These are phyloP conservation scores for Carex sylvatica DNA, from an alignment of 202 grass and related monocot species.

Conservation along the genomic window DNA sequence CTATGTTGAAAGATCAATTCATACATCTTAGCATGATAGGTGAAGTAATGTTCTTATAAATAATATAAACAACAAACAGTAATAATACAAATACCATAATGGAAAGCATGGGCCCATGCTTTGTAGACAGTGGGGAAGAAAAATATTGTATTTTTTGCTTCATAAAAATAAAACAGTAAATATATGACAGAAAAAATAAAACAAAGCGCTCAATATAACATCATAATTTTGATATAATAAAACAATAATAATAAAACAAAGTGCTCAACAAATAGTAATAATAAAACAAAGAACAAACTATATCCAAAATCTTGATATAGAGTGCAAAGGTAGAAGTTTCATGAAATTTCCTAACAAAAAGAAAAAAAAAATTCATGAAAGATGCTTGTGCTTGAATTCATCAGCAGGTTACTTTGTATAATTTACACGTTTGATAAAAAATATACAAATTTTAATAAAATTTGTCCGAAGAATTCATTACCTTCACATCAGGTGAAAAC, in stretches of 20 bases:
- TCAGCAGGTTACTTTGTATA: constrained; percentile 3
- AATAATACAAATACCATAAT: constrained; percentile 39
- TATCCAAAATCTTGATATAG: constrained; percentile 65
- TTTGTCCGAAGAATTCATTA: constrained; percentile 15
- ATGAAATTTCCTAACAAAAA: no score
- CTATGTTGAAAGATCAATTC: no score
- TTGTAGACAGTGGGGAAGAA: constrained; percentile 56
- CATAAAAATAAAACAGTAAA: neutral
- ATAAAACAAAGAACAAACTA: no score
- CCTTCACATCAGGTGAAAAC: constrained; percentile 72
- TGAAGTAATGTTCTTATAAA: neutral
- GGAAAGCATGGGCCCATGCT: constrained; percentile 76
- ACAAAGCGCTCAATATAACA: neutral
- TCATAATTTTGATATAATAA: no score
- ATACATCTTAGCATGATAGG: neutral
- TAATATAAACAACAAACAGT: neutral
- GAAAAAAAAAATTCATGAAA: no score
- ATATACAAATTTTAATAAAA: neutral
- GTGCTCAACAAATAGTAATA: no score
- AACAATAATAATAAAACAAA: no score
- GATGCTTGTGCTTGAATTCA: constrained; percentile 50
- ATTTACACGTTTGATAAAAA: neutral
- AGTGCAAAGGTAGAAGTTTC: constrained; percentile 71
- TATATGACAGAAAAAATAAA: constrained; percentile 8
- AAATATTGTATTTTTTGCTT: constrained; percentile 55